A percentile compares a stretch with the other conserved stretches of the same genome.
Evolutionary conservation across 164 flowering plant species (phyloP).

Genomic region (Liriodendron chinense): DNA sequence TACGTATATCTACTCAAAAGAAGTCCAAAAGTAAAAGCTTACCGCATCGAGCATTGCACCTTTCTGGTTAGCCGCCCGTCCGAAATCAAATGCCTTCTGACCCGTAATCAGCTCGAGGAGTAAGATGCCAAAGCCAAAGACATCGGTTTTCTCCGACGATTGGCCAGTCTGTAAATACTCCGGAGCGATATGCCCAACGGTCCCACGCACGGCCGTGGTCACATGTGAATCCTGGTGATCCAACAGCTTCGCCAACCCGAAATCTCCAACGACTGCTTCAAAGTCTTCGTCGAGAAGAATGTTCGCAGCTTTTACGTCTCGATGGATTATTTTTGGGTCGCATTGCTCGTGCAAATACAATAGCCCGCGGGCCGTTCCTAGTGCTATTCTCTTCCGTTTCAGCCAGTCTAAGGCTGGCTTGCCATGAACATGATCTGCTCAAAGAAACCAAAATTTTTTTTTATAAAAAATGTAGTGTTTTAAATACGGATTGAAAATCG

Average conservation of each 20-base stretch:
- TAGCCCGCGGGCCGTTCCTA: constrained; percentile 72
- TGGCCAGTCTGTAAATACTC: constrained; percentile 82
- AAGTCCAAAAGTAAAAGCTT: not conserved
- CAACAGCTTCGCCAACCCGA: constrained; percentile 81
- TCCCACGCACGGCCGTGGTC: constrained; percentile 85
- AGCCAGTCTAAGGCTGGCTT: constrained; percentile 69
- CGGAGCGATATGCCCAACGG: constrained; percentile 84
- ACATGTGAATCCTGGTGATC: constrained; percentile 82
- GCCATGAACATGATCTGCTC: constrained; percentile 20
- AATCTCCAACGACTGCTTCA: constrained; percentile 56
- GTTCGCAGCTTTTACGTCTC: constrained; percentile 86
- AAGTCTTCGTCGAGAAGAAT: not conserved
- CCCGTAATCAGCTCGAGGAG: constrained; percentile 80
- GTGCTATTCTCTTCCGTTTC: constrained; percentile 59
- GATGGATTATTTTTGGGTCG: constrained; percentile 80
- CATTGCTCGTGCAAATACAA: constrained; percentile 76
- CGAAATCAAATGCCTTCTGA: constrained; percentile 74
- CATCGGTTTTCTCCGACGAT: constrained; percentile 83
- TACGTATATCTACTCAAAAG: no score
- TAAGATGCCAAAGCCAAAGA: constrained; percentile 77
- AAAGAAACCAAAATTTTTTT: no score
- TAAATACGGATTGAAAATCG: no score
- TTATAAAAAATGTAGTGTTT: no score
- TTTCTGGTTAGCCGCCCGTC: constrained; percentile 53
- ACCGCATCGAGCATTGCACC: constrained; percentile 57